A percentile compares a stretch with the other conserved stretches of the same genome.
Evolutionary conservation across 176 grass and related monocot species (phyloP).

Genomic region (Eleusine indica): DNA sequence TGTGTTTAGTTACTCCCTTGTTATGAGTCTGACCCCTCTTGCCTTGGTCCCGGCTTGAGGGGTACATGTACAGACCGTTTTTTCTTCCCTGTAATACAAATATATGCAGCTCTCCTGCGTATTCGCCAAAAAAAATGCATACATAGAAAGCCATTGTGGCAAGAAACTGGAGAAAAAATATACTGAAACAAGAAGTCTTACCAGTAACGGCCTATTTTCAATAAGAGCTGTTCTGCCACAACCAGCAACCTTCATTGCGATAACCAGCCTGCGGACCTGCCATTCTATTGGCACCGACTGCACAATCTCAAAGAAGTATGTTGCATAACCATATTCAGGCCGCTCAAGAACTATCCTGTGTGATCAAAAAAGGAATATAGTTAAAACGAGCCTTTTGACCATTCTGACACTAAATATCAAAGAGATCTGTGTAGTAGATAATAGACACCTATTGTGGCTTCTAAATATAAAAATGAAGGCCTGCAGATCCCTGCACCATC

Average conservation of each 20-base stretch:
- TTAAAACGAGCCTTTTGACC: constrained; percentile 8
- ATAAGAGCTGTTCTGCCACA: constrained; percentile 82
- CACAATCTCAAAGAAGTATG: constrained; percentile 93
- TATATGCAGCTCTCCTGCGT: too few relatives aligned
- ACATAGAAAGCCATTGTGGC: neutral
- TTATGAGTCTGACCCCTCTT: too few relatives aligned
- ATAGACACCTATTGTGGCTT: constrained; percentile 75
- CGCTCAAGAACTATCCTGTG: constrained; percentile 92
- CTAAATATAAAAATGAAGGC: constrained; percentile 91
- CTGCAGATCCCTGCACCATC: constrained; percentile 95
- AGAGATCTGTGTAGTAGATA: constrained; percentile 20
- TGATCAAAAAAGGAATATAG: constrained; percentile 14
- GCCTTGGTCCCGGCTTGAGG: too few relatives aligned
- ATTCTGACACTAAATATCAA: neutral
- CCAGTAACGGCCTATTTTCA: constrained; percentile 77
- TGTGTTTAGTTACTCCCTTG: too few relatives aligned
- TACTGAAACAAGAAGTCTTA: constrained; percentile 36
- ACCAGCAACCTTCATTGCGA: constrained; percentile 82
- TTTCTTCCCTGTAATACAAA: too few relatives aligned
- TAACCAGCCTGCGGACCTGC: constrained; percentile 79
- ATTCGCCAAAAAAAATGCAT: too few relatives aligned
- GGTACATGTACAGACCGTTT: too few relatives aligned
- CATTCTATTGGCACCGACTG: constrained; percentile 68
- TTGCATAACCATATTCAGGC: constrained; percentile 94
- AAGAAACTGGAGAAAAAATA: neutral